Percentiles rank a stretch among this genome's conserved stretches.
These are phyloP conservation scores for Nannochloropsis gaditana DNA, from an alignment of 108 stramenopile species.

Conservation along the genomic window DNA sequence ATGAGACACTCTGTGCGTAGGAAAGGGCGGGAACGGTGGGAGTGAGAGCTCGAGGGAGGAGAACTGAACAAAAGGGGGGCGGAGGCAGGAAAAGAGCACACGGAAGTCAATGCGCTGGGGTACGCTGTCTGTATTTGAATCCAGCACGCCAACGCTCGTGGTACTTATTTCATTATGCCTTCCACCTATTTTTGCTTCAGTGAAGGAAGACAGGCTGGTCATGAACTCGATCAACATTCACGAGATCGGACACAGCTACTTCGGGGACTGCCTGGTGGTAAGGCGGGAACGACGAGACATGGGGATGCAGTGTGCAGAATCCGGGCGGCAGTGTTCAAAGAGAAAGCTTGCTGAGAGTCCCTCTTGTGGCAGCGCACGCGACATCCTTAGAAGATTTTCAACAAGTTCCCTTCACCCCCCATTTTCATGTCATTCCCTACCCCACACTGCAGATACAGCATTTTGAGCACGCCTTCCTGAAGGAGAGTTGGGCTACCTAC, in stretches of 20 bases:
- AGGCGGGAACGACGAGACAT: neutral
- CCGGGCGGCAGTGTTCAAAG: neutral
- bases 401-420: neutral
- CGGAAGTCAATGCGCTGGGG: neutral
- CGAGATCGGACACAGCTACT: conserved; percentile 11
- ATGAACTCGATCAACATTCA: neutral
- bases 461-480: neutral
- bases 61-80: neutral
- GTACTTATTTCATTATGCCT: neutral
- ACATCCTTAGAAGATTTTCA: too few species aligned
- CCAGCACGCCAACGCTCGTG: neutral
- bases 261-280: neutral
- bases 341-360: neutral
- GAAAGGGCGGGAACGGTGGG: too few species aligned
- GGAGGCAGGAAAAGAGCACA: neutral
- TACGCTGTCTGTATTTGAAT: neutral
- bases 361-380: neutral
- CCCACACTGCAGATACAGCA: neutral
- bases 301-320: neutral
- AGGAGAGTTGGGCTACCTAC: conserved; percentile 4
- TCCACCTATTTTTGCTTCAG: neutral
- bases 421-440: neutral
- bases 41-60: neutral
- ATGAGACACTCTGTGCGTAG: neutral
- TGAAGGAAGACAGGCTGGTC: neutral